phyloP scores from a whole-genome alignment of 805 yeast species.

The Pichia membranifaciens region DNA sequence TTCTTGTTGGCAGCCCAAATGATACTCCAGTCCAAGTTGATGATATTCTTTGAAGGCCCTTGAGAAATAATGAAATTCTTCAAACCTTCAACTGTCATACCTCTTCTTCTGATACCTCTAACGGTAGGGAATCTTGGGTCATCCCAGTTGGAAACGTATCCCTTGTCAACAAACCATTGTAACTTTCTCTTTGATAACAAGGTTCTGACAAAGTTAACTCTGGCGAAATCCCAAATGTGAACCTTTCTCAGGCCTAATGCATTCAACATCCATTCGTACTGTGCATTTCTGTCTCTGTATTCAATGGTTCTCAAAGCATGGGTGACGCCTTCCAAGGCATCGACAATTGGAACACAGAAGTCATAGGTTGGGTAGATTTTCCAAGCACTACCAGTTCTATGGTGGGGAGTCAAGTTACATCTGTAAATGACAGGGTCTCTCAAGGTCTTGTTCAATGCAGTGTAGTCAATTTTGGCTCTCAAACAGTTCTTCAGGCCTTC shows the following conservation, averaged over 20 bases:
- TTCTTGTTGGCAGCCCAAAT: conserved; percentile 98
- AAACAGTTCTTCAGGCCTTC: conserved; percentile 87
- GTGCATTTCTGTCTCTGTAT: conserved; percentile 98
- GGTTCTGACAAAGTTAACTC: conserved; percentile 96
- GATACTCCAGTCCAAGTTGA: conserved; percentile 94
- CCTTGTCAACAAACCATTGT: conserved; percentile 97
- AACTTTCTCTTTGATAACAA: conserved; percentile 93
- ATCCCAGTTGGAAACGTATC: conserved; percentile 89
- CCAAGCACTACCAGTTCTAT: conserved; percentile 90
- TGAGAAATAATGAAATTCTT: conserved; percentile 89
- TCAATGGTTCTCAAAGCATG: conserved; percentile 97
- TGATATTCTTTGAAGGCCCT: conserved; percentile 96
- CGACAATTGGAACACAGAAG: conserved; percentile 97
- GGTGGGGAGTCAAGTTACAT: conserved; percentile 96
- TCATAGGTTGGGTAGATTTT: conserved; percentile 98
- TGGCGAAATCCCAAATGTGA: conserved; percentile 95
- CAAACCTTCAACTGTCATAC: conserved; percentile 98
- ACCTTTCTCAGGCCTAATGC: conserved; percentile 83
- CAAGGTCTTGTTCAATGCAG: conserved; percentile 86
- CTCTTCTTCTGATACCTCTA: conserved; percentile 98
- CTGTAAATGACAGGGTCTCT: conserved; percentile 98
- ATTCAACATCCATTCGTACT: conserved; percentile 92
- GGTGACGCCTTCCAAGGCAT: conserved; percentile 93
- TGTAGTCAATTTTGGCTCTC: conserved; percentile 94
- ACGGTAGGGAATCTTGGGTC: conserved; percentile 99